A percentile compares a stretch with the other conserved stretches of the same genome.
Evolutionary conservation across 352 stramenopile species (phyloP).

Genomic region (Phytophthora pluvialis): DNA sequence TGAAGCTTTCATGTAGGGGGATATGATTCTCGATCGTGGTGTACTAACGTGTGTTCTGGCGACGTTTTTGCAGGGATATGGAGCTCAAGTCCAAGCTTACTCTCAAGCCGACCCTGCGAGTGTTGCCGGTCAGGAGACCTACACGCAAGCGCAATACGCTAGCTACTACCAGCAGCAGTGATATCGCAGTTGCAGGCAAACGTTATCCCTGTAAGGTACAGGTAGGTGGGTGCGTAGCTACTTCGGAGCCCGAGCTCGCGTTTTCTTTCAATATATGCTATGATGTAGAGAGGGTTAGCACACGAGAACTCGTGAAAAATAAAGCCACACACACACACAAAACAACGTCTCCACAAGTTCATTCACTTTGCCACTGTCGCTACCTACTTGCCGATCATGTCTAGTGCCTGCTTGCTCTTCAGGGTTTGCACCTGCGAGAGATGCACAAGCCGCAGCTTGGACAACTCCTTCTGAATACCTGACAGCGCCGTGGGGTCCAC

Average conservation of each 20-base stretch:
- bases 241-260: not conserved
- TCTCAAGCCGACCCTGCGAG: conserved; percentile 42
- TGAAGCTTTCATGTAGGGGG: conserved; percentile 25
- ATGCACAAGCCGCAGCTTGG: conserved; percentile 85
- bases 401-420: conserved; percentile 85
- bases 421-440: conserved; percentile 86
- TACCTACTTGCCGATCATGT: conserved; percentile 70
- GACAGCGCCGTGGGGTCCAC: conserved; percentile 76
- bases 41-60: conserved; percentile 30
- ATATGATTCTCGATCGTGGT: conserved; percentile 2
- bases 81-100: conserved; percentile 51
- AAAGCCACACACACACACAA: conserved; percentile 14
- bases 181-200: not conserved
- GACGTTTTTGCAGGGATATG: conserved; percentile 56
- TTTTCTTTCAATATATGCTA: too few relatives aligned
- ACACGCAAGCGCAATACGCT: conserved; percentile 67
- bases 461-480: conserved; percentile 85
- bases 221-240: not conserved
- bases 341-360: conserved; percentile 2
- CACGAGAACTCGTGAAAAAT: conserved; percentile 6
- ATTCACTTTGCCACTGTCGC: conserved; percentile 5
- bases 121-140: conserved; percentile 39
- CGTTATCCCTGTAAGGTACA: not conserved
- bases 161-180: conserved; percentile 76
- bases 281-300: conserved; percentile 3